Evolutionary conservation across 2,329 filamentous ascomycete genomes (phyloP), one percentile per base, ranked within the genome.

Genomic region (Coniochaeta sp.): DNA sequence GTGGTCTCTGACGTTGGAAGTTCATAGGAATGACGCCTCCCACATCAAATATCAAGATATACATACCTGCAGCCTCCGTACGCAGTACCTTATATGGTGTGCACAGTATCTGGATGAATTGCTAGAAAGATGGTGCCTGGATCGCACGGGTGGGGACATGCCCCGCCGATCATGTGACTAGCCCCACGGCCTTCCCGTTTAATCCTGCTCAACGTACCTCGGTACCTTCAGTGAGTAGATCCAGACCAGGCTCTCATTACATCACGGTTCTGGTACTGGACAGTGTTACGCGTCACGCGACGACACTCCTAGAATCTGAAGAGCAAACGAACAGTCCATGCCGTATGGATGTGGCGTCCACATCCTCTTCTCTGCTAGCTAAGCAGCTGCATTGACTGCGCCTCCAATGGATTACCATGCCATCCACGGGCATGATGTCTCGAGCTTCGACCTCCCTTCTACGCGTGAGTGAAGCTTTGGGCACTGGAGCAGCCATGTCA

Each of bases 381-480:
- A 52, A 16, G 26, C 6, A 31, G 26, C 47, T 24, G 12, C 22
- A 7, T 52, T 17, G 47, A 24, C 24, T 31, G 28, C 7, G 19
- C 26, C 33, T 26, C 22, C 38, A 19, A 86, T 85, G 83, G 81
- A 85, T 68, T 84, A 85, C 69, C 78, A 84, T 70, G 74, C 79
- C 55, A 77, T 85, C 62, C 84, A 87, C 69, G 83, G 82, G 64
- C 78, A 80, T 66, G 85, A 87, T 65, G 74, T 82, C 63, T 81
- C 83, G 59, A 88, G 83, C 69, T 88, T 88, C 71, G 81, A 82
- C 64, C 73, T 79, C 52, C 71, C 77, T 33, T 76, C 76, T 58
- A 81, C 81, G 33, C 81, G 82, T 85, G 66, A 67, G 80, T n/a
- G 47, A 38, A 19, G 16, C 57, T 40, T 22, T 28, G 19, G 47